Percentiles rank a stretch among this genome's conserved stretches.
Conservation (phyloP, 1,284 basidiomycete genomes). For the Stygiomarasmius scandens region DNA sequence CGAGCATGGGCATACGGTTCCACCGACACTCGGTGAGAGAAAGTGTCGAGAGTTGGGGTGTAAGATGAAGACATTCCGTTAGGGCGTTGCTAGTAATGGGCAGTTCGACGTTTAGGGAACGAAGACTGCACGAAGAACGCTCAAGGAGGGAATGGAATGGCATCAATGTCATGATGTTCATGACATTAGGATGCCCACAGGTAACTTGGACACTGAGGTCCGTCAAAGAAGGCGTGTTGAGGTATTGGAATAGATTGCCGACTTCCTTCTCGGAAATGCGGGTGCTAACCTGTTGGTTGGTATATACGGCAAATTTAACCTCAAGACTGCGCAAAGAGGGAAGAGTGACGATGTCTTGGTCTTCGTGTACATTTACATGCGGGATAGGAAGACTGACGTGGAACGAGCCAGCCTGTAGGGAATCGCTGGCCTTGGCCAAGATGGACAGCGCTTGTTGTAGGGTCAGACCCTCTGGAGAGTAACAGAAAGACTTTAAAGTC, state of each 20-base stretch:
- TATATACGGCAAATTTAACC: neutral
- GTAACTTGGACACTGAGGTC: neutral
- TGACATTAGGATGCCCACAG: neutral
- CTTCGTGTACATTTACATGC: neutral
- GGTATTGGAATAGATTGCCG: neutral
- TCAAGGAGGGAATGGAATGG: neutral
- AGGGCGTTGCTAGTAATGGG: neutral
- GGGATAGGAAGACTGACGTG: neutral
- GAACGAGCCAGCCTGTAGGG: neutral
- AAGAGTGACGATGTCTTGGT: neutral
- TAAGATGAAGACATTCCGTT: neutral
- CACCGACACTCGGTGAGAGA: neutral
- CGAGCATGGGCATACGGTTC: neutral
- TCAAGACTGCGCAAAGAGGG: neutral
- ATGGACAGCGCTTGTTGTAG: neutral
- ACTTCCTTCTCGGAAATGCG: neutral
- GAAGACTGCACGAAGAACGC: neutral
- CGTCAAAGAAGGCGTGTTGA: neutral
- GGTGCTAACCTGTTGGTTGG: neutral
- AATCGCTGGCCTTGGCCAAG: neutral
- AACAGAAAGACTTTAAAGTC: neutral
- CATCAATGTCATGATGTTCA: neutral
- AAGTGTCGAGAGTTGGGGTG: neutral
- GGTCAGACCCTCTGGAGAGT: neutral
- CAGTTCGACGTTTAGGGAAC: neutral